phyloP scores from a whole-genome alignment of 257 asterid species.

The Prunella vulgaris region DNA sequence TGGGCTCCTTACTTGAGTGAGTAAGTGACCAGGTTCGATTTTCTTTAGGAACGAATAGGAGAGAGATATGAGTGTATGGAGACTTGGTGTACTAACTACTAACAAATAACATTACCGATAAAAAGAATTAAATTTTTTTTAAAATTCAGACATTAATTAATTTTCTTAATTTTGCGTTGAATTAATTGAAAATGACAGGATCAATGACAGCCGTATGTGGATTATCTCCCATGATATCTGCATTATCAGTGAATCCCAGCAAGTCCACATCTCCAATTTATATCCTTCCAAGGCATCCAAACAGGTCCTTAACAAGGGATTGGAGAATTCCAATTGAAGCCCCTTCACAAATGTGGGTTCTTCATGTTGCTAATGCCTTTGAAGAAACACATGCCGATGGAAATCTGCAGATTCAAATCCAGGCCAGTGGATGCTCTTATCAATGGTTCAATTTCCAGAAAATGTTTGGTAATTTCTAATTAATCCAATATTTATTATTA shows the following conservation, averaged over 20 bases:
- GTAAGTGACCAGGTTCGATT: too few relatives aligned
- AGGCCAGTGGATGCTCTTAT: slow-evolving; percentile 85
- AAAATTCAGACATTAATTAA: too few relatives aligned
- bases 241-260: slow-evolving; percentile 84
- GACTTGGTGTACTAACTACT: too few relatives aligned
- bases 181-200: slow-evolving; percentile 40
- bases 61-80: too few relatives aligned
- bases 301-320: slow-evolving; percentile 32
- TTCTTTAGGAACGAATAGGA: too few relatives aligned
- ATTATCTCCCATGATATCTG: slow-evolving; percentile 89
- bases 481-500: background rate
- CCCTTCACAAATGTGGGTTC: slow-evolving; percentile 88
- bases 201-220: slow-evolving; percentile 91
- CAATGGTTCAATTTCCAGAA: slow-evolving; percentile 97
- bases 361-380: slow-evolving; percentile 88
- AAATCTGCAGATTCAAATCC: slow-evolving; percentile 54
- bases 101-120: too few relatives aligned
- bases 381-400: slow-evolving; percentile 48
- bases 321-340: slow-evolving; percentile 94
- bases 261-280: slow-evolving; percentile 80
- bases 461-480: slow-evolving; percentile 65
- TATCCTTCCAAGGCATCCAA: slow-evolving; percentile 62
- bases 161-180: background rate
- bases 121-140: too few relatives aligned
- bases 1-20: too few relatives aligned